A percentile compares a stretch with the other conserved stretches of the same genome.
phyloP scores from a whole-genome alignment of 352 stramenopile genomes.

The Phytophthora fragariae region DNA sequence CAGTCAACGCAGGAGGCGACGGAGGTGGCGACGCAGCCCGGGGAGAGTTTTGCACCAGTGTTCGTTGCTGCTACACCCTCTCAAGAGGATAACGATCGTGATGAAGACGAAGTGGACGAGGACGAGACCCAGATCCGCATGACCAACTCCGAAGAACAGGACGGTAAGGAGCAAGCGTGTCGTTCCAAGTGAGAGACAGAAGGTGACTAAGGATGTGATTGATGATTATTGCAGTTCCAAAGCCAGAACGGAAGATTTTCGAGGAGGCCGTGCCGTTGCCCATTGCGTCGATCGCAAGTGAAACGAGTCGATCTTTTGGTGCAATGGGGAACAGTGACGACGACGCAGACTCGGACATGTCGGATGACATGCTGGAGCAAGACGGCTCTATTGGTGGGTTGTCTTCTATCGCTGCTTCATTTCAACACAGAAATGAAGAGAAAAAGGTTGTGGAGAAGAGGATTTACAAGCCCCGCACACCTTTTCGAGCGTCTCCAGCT shows the following conservation, averaged over 20 bases:
- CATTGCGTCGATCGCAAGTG: slow-evolving; percentile 4
- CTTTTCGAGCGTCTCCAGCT: slow-evolving; percentile 44
- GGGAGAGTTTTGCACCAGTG: slow-evolving; percentile 34
- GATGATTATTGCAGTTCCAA: slow-evolving; percentile 12
- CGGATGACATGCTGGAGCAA: slow-evolving; percentile 78
- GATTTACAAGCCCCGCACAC: slow-evolving; percentile 51
- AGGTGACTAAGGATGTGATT: slow-evolving; percentile 14
- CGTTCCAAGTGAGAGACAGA: neutral
- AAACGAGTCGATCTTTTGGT: slow-evolving; percentile 3
- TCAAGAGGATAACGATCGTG: slow-evolving; percentile 21
- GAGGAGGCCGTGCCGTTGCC: slow-evolving; percentile 54
- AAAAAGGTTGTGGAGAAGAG: slow-evolving; percentile 39
- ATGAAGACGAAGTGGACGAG: slow-evolving; percentile 60
- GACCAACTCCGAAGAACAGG: slow-evolving; percentile 70
- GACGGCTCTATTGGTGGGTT: slow-evolving; percentile 53
- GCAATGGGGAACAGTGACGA: slow-evolving; percentile 31
- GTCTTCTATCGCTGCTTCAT: slow-evolving; percentile 64
- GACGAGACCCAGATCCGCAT: slow-evolving; percentile 88
- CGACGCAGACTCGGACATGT: slow-evolving; percentile 68
- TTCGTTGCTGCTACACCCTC: slow-evolving; percentile 52
- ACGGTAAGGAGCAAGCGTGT: slow-evolving; percentile 30
- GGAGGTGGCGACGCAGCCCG: slow-evolving; percentile 19
- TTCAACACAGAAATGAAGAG: slow-evolving; percentile 40
- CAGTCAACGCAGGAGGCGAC: slow-evolving; percentile 45
- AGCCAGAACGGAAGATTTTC: slow-evolving; percentile 45